A percentile compares a stretch with the other conserved stretches of the same genome.
phyloP scores from a whole-genome alignment of 306 rosid genomes.

The Acacia acuminata region DNA sequence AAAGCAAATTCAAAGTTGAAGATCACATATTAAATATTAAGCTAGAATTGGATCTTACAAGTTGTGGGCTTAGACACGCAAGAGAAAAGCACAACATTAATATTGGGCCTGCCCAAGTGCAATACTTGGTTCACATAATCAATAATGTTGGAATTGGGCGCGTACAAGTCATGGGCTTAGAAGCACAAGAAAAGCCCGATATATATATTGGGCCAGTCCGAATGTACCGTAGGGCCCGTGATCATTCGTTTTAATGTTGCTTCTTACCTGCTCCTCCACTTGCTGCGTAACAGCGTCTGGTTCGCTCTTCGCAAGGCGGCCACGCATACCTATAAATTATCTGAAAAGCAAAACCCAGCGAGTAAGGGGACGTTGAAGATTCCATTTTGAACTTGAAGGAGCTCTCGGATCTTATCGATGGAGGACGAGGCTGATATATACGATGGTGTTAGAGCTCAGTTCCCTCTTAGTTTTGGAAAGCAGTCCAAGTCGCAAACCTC shows the following conservation, averaged over 20 bases:
- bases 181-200: neutral
- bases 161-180: neutral
- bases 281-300: neutral
- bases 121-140: neutral
- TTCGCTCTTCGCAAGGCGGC: neutral
- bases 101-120: neutral
- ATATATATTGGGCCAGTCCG: neutral
- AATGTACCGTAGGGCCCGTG: too few species aligned
- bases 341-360: neutral
- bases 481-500: conserved; percentile 81
- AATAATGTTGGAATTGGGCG: neutral
- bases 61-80: neutral
- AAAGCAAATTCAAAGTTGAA: neutral
- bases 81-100: neutral
- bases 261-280: neutral
- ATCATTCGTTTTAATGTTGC: neutral
- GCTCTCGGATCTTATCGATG: neutral
- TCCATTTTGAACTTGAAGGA: neutral
- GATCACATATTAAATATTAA: neutral
- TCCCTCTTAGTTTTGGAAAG: conserved; percentile 85
- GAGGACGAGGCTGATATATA: conserved; percentile 80
- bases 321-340: neutral
- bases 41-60: neutral
- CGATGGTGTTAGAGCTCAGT: conserved; percentile 75
- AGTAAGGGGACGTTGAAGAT: neutral